Evolutionary conservation across 73 alveolate species (phyloP), one percentile per base, ranked within the genome.

Genomic region (Paramecium octaurelia): DNA sequence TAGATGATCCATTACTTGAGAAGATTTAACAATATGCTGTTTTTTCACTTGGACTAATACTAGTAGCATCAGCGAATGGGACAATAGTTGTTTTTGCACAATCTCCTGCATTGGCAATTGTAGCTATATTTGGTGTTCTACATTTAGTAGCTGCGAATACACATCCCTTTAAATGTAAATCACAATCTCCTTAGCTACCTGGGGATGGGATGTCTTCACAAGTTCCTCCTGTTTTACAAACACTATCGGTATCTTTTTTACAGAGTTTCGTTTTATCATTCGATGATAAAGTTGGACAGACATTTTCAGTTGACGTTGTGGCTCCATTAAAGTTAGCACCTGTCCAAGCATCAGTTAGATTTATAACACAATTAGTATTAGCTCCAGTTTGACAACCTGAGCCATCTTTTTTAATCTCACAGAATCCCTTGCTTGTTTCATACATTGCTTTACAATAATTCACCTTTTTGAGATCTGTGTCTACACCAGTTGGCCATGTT

Each of bases 151-250:
- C 16, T 7, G 12, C 2, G 2, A 0, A 40, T 40, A 40, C 48
- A 40, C 48, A 40, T 40, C 48, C 48, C 8, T 8, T 40, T 40
- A 40, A 7, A 73, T 73, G 46, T 36, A 29, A 12, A 73, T 73
- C 87, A 38, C 87, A 73, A 40, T 34, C 40, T 40, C 16, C 59
- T 38, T 73, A 5, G 0, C 21, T 73, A 3, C 23, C 4, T 31
- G 84, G 84, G 4, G 84, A 64, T 27, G 84, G 84, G 84, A 64
- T 34, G 12, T 64, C 84, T 64, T 64, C 84, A 20, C 84, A 64
- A 23, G 84, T 27, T 31, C 84, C 84, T 64, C 84, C 84, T 64
- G 27, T 23, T 27, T 64, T 64, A 64, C 84, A 64, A 8, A 50
- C 12, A 0, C 14, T 12, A 20, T 54, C 44, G 4, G 10, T 9